Base-by-base conservation (phyloP, 2,329 filamentous ascomycete species). In the Claviceps sp. region DNA sequence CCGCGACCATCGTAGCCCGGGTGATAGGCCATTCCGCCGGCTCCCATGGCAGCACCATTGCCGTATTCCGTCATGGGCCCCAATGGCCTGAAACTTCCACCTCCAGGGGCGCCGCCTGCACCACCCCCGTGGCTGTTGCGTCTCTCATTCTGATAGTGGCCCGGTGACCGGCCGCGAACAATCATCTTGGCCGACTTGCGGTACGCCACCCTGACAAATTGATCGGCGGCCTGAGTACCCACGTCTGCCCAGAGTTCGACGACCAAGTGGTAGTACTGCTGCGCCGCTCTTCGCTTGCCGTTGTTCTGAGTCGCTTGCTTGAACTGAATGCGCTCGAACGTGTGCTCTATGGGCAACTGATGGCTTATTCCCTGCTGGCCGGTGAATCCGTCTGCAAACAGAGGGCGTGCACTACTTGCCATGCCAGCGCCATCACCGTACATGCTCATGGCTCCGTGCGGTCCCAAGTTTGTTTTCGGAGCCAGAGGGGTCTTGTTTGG, bases 281-380 rank as follows among this genome's bases (percentile, higher is more conserved):
- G 89, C 17, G 89, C 88, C 1, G 89, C 89, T 52, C 90, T 77
- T 58, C 90, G 78, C 66, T 95, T 95, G 47, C 89, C 89, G 59
- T 96, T 96, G 70, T 95, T 96, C 24, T 89, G 88, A 0, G 89
- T 95, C 1, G 90, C 89, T 57, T 88, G 87, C 66, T 95, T 94
- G 76, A 95, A 96, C 61, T 95, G 89, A 50, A 95, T 93, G 11
- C 90, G 82, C 64, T 95, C 89, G 63, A 94, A 96, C 0, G 76
- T 80, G 56, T 81, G 75, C 58, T 81, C 78, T 6, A 70, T 76
- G 5, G 74, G 71, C 16, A 70, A 68, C 62, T 47, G 64, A 57
- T 71, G 67, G 38, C 65, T 59, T 24, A 59, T 56, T 1, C 59
- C 52, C 34, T 63, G 62, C 30, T 57, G 50, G 26, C 55, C 57